Evolutionary conservation across 1,284 basidiomycete species (phyloP), one percentile per base, ranked within the genome.

Genomic region (Cryptococcus floricola): DNA sequence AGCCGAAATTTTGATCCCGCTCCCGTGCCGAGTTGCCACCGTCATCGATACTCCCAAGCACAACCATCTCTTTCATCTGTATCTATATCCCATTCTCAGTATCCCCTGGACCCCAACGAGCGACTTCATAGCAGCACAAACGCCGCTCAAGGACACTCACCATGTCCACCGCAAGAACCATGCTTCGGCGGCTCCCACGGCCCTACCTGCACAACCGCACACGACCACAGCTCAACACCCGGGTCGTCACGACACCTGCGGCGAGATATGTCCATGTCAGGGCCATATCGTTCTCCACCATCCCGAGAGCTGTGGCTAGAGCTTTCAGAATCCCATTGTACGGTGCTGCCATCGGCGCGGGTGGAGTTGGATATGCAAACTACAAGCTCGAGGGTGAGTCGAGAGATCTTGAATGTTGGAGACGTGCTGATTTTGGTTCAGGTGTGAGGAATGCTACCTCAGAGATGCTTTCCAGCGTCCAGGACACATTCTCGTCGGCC

Each of bases 341-440:
- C 34, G 89, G 87, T 13, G 87, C 85, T 23, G 89, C 89, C 0
- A 83, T 91, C 23, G 91, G 91, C 12, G 91, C 87, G 1, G 91
- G 92, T n/a, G 87, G 89, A 0, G 79, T 93, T 55, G 89, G 88
- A 6, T 95, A 94, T 75, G 91, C 90, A 16, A 92, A 92, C 72
- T 94, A 92, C 80, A 91, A 91, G 78, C 86, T 93, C 66, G 91
- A 96, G 80, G 89, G 91, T 90, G 59, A 63, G 84, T 50, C 16
- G 12, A 41, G 27, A 37, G 8, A 14, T 56, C 16, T 25, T 44
- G 18, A 46, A 38, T 14, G n/a, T 25, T 12, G 39, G 38, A 39
- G 39, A 5, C 28, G 42, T 10, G 18, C 28, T 47, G 31, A 34
- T 34, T 10, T 8, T 8, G 31, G 5, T 34, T 14, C 48, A 76